Conservation (phyloP, 306 rosid species). For the Hippophae gyantsensis region DNA sequence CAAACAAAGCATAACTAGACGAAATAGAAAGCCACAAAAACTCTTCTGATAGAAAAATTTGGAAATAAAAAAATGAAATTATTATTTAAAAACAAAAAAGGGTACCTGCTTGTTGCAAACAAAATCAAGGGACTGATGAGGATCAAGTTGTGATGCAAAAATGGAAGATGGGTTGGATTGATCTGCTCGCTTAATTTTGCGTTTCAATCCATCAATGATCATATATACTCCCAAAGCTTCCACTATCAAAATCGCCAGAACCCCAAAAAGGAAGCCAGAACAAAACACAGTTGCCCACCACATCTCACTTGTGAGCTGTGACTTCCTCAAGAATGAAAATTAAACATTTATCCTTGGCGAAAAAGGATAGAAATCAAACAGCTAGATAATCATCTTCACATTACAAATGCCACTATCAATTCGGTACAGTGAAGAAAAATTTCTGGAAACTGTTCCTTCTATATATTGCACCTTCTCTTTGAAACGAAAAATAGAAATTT, state of each 20-base stretch:
- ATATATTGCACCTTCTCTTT: too few species aligned
- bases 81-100: not conserved
- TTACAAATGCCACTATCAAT: too few species aligned
- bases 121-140: conserved; percentile 37
- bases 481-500: too few species aligned
- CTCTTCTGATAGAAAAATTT: too few species aligned
- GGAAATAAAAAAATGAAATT: not conserved
- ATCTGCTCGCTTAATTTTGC: conserved; percentile 13
- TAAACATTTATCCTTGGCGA: not conserved
- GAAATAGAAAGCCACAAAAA: not conserved
- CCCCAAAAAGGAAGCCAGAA: conserved; percentile 65
- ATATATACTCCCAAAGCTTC: conserved; percentile 39
- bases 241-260: conserved; percentile 36
- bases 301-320: not conserved
- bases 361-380: too few species aligned
- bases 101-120: conserved; percentile 52
- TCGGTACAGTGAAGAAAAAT: too few species aligned
- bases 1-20: not conserved
- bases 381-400: too few species aligned
- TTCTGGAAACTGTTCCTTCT: too few species aligned
- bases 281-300: conserved; percentile 35
- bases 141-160: conserved; percentile 23
- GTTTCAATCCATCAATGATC: conserved; percentile 42
- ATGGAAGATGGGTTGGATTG: conserved; percentile 13
- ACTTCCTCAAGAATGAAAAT: not conserved